Evolutionary conservation across 2,329 filamentous ascomycete genomes (phyloP), one percentile per base, ranked within the genome.

Genomic region (Blastomyces silverae): DNA sequence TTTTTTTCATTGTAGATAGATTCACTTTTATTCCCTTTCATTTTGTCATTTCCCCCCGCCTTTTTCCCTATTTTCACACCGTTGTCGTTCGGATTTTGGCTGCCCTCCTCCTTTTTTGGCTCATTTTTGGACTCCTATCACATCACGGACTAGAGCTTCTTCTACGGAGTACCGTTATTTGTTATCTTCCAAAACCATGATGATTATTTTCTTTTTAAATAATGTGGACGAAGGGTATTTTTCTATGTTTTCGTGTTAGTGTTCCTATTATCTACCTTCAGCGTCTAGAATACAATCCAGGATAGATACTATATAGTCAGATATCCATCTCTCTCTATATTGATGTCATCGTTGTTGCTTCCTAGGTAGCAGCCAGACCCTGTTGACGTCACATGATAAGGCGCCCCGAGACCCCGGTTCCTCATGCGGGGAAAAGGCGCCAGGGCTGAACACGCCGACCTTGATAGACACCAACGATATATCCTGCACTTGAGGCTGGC

Each of bases 1-100:
- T 56, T 5, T 56, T 5, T 56, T 56, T 39, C 53, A 37, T 17
- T 56, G 53, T 56, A 56, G 53, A 56, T 37, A 56, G 31, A 56
- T 37, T 56, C 53, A 56, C n/a, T n/a, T 17, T 17, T 15, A 17
- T 34, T 20, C 37, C 10, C 8, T 37, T 37, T 31, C 22, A 17
- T 52, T 52, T 25, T 52, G 22, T 5, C 53, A 10, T 37, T 37
- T 22, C 25, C 31, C 25, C 25, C 20, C 15, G 20, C 53, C 31
- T 37, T 37, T 55, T 4, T 8, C 28, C 11, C 52, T 28, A 4
- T 22, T 53, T 20, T 8, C 13, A n/a, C 17, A 10, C 53, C 20
- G 17, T 56, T 34, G 52, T 34, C 17, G 53, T 56, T 56, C 31
- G 53, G 53, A 37, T 56, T 56, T 44, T 44, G 15, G 42, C 17